Conservation (phyloP, 176 grass and related monocot genomes). For the Neostapfia colusana region DNA sequence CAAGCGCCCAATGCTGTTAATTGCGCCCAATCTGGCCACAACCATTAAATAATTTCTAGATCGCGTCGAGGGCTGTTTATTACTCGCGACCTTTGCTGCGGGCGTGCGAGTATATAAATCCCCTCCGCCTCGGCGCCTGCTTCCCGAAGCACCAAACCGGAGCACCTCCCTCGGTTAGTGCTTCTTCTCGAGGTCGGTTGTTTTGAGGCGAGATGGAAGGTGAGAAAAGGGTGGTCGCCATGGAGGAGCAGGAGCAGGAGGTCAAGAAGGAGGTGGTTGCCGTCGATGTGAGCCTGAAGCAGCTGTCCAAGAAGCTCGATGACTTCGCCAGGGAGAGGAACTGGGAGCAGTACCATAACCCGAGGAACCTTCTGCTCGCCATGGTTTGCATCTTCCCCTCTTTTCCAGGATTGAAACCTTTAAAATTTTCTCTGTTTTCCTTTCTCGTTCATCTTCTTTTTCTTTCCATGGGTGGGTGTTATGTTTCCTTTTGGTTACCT, state of each 20-base stretch:
- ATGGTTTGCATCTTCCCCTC: conserved; percentile 47
- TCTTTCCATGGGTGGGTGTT: background rate
- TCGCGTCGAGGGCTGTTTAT: background rate
- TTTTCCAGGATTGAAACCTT: background rate
- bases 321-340: conserved; percentile 86
- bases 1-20: background rate
- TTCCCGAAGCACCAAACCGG: conserved; percentile 43
- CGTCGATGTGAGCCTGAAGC: conserved; percentile 66
- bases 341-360: conserved; percentile 86
- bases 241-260: conserved; percentile 22
- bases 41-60: background rate
- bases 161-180: conserved; percentile 22
- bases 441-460: background rate
- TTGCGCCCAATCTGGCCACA: background rate
- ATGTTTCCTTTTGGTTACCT: background rate
- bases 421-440: background rate
- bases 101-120: conserved; percentile 24
- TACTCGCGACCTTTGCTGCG: conserved; percentile 24
- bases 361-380: conserved; percentile 92
- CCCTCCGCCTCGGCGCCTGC: conserved; percentile 17
- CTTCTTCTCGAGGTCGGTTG: background rate
- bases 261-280: background rate
- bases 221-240: conserved; percentile 31
- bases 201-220: conserved; percentile 29
- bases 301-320: conserved; percentile 73